These are phyloP conservation scores for Eucalyptus victrix DNA, from an alignment of 345 rosid genomes.

Conservation along the genomic window DNA sequence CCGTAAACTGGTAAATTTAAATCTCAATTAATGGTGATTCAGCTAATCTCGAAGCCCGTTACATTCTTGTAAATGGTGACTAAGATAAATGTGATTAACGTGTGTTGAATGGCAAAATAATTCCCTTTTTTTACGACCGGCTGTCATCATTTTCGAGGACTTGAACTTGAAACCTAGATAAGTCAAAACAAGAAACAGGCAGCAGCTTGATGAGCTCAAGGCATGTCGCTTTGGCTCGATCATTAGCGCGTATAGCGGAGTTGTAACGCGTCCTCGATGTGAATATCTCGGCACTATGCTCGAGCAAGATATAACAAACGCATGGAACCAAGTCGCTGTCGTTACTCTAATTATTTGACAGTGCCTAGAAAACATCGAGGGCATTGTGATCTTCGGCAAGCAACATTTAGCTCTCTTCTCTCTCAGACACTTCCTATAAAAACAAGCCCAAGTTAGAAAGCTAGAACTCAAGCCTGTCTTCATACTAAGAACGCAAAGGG, in stretches of 20 bases:
- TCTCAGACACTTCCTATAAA: not conserved
- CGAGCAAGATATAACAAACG: not conserved
- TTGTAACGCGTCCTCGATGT: not conserved
- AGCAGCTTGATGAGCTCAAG: not conserved
- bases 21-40: fast-evolving
- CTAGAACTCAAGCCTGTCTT: not conserved
- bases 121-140: not conserved
- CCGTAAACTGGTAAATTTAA: fast-evolving
- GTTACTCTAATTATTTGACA: not conserved
- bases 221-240: not conserved
- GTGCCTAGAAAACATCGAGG: not conserved
- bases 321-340: not conserved
- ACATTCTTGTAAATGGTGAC: too few relatives aligned
- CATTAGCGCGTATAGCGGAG: not conserved
- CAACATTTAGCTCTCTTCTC: not conserved
- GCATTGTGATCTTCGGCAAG: not conserved
- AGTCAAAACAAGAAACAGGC: not conserved
- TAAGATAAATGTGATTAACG: not conserved
- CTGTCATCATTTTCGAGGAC: not conserved
- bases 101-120: not conserved
- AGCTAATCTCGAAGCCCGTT: not conserved
- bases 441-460: not conserved
- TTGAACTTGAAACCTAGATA: not conserved
- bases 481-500: not conserved
- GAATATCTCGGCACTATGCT: not conserved